Base-by-base conservation (phyloP, 2,329 filamentous ascomycete genomes). In the Colletotrichum sidae region DNA sequence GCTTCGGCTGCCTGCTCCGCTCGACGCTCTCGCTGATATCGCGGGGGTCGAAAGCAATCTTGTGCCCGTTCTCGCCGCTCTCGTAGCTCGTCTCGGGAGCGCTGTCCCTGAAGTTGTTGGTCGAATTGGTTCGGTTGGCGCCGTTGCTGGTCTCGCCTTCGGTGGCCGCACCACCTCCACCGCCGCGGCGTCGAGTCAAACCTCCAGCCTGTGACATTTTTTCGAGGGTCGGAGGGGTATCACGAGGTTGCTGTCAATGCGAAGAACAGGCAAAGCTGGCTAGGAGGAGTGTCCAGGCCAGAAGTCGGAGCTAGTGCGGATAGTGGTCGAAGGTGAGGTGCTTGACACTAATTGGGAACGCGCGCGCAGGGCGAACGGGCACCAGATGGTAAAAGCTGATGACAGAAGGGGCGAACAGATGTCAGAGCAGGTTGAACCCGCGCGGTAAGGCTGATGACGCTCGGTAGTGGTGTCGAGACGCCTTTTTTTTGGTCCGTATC, bases 1-100 rank as follows among this genome's bases (percentile, higher is more conserved):
- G 84, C 85, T 98, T 99, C 52, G 96, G 96, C 84, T 98, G 95
- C 84, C 97, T 98, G 86, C 88, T 96, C 77, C 96, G 86, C 84
- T 99, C 96, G 71, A 92, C 93, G 80, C 90, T 97, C 85, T 99
- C 96, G 82, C 91, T 97, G 74, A 99, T 97, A 80, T 99, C 96
- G 79, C 95, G 88, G 65, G 96, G 96, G 79, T 99, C 96, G 78
- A 93, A 99, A 64, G 94, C 96, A 79, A 99, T 98, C 86, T 96
- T 97, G 86, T 98, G 96, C 71, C 96, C 96, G 82, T 97, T 97
- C 81, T 97, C 95, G 78, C 91, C 86, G 76, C 86, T 94, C 81
- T 94, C 92, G 84, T 97, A 98, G 74, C 92, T 95, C 67, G 96
- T 97, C 81, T 90, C 88, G 73, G 87, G 88, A 69, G 78, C 82